Percentiles rank a stretch among this genome's conserved stretches.
Evolutionary conservation across 371 early-diverging fungal species (phyloP).

Genomic region (Mucor racemosus): DNA sequence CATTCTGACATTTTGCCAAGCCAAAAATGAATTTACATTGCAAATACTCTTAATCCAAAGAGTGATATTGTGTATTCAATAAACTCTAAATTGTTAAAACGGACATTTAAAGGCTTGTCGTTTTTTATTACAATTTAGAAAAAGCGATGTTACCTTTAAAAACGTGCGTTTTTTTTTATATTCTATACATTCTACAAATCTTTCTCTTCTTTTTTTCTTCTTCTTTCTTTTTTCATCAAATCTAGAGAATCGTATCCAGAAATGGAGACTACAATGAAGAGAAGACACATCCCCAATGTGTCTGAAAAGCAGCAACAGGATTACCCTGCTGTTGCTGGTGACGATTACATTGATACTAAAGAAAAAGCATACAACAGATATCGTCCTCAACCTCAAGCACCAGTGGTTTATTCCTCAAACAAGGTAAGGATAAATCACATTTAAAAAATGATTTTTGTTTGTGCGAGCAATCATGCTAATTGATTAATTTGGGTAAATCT

Average conservation of each 20-base stretch:
- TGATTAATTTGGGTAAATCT: background rate
- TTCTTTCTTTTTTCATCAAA: background rate
- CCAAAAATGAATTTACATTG: too few relatives aligned
- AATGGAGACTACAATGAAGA: conserved; percentile 51
- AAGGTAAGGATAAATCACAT: conserved; percentile 26
- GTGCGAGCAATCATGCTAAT: background rate
- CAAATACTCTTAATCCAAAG: too few relatives aligned
- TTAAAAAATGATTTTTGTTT: too few relatives aligned
- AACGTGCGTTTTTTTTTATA: background rate
- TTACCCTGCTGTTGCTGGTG: background rate
- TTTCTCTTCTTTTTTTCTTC: background rate
- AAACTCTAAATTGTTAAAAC: background rate
- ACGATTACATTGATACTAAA: conserved; percentile 13
- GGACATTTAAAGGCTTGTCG: conserved; percentile 1
- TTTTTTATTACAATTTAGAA: background rate
- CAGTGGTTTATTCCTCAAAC: conserved; percentile 40
- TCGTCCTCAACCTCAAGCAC: conserved; percentile 22
- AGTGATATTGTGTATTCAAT: background rate
- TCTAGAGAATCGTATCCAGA: background rate
- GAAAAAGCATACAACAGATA: conserved; percentile 29
- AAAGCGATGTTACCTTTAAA: conserved; percentile 2
- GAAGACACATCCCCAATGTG: conserved; percentile 40
- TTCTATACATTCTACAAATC: background rate
- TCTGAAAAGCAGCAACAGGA: conserved; percentile 16
- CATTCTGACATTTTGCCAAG: too few relatives aligned